These are phyloP conservation scores for Purshia tridentata DNA, from an alignment of 306 rosid genomes.

Conservation along the genomic window DNA sequence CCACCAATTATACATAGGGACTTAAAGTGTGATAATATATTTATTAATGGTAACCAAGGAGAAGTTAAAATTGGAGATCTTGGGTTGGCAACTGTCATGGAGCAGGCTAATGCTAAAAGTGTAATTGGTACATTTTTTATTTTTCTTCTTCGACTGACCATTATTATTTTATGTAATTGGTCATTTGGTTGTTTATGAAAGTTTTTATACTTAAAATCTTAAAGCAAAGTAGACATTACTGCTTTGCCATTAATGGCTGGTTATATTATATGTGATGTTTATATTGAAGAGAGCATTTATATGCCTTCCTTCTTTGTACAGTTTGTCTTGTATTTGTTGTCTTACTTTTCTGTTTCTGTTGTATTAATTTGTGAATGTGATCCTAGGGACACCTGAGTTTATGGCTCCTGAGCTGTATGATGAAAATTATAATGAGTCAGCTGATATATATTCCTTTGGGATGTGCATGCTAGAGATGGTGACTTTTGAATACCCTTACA, in stretches of 20 bases:
- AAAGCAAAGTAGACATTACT: background rate
- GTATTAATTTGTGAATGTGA: slow-evolving; percentile 5
- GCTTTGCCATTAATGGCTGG: too few species aligned
- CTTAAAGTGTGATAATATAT: slow-evolving; percentile 50
- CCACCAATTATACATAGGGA: slow-evolving; percentile 57
- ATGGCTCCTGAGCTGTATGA: slow-evolving; percentile 60
- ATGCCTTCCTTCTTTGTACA: background rate
- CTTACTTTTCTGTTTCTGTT: background rate
- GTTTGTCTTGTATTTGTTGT: background rate
- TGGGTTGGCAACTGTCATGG: slow-evolving; percentile 47
- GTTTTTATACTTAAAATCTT: background rate
- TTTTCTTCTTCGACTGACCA: background rate
- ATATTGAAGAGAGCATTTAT: too few species aligned
- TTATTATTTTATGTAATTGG: too few species aligned
- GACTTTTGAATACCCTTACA: slow-evolving; percentile 47
- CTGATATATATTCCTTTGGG: slow-evolving; percentile 54
- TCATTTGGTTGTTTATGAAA: background rate
- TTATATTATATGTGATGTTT: too few species aligned
- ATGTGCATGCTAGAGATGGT: slow-evolving; percentile 55
- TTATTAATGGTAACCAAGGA: slow-evolving; percentile 50
- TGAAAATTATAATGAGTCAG: slow-evolving; percentile 51
- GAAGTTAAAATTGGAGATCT: slow-evolving; percentile 55
- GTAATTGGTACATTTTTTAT: slow-evolving; percentile 29
- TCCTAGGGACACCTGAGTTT: slow-evolving; percentile 54
- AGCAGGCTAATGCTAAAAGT: slow-evolving; percentile 42